Percentiles rank a stretch among this genome's conserved stretches.
phyloP scores from a whole-genome alignment of 176 grass and related monocot genomes.

The Neostapfia colusana region DNA sequence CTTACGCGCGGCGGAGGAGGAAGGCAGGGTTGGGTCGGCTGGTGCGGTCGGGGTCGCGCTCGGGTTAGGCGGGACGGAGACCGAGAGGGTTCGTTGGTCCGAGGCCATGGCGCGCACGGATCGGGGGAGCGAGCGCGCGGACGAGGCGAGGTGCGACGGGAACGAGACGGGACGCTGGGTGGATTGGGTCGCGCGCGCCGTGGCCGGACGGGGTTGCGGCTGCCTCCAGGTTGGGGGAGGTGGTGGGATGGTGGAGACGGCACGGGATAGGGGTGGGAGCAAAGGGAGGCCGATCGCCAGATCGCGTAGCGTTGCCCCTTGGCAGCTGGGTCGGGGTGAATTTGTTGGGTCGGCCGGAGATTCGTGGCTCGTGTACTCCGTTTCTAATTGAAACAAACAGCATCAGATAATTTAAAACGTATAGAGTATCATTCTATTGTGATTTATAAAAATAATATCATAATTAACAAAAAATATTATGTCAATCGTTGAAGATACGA shows the following conservation, averaged over 20 bases:
- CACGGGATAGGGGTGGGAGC: not conserved
- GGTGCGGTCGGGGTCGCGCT: conserved; percentile 46
- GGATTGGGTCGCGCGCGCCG: conserved; percentile 46
- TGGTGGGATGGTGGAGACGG: conserved; percentile 39
- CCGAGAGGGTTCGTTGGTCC: conserved; percentile 48
- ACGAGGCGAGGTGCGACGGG: conserved; percentile 14
- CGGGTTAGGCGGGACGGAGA: conserved; percentile 38
- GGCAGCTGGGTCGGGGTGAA: not conserved
- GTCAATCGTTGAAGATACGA: no score
- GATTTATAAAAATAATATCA: no score
- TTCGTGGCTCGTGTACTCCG: no score
- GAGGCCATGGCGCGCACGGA: conserved; percentile 63
- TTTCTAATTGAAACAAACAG: no score
- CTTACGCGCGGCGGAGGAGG: conserved; percentile 62
- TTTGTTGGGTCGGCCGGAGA: conserved; percentile 33
- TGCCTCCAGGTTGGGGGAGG: not conserved
- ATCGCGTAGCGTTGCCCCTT: no score
- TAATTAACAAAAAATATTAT: no score
- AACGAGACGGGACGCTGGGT: conserved; percentile 29
- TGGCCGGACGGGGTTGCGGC: not conserved
- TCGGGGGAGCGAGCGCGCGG: conserved; percentile 10
- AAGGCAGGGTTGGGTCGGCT: conserved; percentile 27
- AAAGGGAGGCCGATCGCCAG: not conserved
- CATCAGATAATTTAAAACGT: no score
- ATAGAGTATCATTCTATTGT: no score